phyloP scores from a whole-genome alignment of 1,284 basidiomycete genomes.

The Ustilago bromivora region DNA sequence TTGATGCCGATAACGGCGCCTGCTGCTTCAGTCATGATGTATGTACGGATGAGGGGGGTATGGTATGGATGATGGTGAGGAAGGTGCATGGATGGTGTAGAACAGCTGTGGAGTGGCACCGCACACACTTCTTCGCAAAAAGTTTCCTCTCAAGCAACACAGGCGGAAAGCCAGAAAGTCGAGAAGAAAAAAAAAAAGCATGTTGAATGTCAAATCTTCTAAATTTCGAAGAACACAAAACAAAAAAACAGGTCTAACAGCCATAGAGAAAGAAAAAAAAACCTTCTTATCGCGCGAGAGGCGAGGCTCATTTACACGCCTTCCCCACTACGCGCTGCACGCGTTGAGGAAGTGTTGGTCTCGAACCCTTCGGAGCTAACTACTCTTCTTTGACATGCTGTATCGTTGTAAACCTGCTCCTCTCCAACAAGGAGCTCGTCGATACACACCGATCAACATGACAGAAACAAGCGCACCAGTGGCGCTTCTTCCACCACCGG shows the following conservation, averaged over 20 bases:
- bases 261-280: too few species aligned
- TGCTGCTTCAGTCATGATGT: constrained; percentile 56
- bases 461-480: constrained; percentile 5
- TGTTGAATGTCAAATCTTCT: constrained; percentile 3
- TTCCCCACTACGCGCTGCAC: constrained; percentile 1
- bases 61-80: constrained; percentile 4
- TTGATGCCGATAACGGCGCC: constrained; percentile 84
- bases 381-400: neutral
- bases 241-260: neutral
- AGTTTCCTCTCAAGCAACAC: constrained; percentile 19
- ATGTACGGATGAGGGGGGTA: constrained; percentile 6
- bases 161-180: neutral
- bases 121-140: constrained; percentile 12
- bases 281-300: constrained; percentile 12
- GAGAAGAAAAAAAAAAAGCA: neutral
- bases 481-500: constrained; percentile 28
- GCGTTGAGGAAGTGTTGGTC: constrained; percentile 7
- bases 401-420: neutral
- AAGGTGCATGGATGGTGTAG: constrained; percentile 8
- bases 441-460: neutral
- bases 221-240: neutral
- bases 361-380: neutral
- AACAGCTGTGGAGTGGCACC: neutral
- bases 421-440: neutral
- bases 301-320: neutral